Base-by-base conservation (phyloP, 805 yeast species). In the Saccharomycopsis capsularis region DNA sequence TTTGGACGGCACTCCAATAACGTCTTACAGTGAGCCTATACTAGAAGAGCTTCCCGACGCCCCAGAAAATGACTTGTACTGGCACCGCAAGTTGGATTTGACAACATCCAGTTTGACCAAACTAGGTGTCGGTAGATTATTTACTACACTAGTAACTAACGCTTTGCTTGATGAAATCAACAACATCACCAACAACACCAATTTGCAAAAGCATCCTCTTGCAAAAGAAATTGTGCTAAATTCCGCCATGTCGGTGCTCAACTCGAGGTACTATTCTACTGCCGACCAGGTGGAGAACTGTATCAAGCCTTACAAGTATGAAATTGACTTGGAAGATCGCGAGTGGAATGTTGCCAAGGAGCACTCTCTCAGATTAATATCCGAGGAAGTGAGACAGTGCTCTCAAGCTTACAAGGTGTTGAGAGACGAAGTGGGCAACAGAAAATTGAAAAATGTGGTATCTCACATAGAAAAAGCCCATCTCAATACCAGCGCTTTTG, bases 231-330 rank as follows among this genome's bases (percentile, higher is more conserved):
- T 87, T 2, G 89, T 93, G 7, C 78, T 76, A 46, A 95, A 88
- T 37, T 95, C 97, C 2, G 95, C 96, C 0, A 74, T 77, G 29
- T 70, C 81, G 22, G 95, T 93, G 4, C 70, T 93, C 54, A 81
- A 81, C 55, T 68, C 85, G 24, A 79, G 91, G 55, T 93, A 76
- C 62, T 86, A 81, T 55, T 82, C 95, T 1, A 91, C 99, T 0
- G 95, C 99, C 0, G 99, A 95, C 63, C 99, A 93, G 64, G 98
- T 93, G 4, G 99, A 93, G 60, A 93, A 95, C 65, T 90, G 98
- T 68, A 91, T 93, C 60, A 93, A 93, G 63, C 99, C 99, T 2
- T 93, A 84, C 69, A 93, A 93, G 68, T 93, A 91, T 63, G 99
- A 93, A 61, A 90, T 93, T 52, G 99, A 93, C 60, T 78, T 93